phyloP scores from a whole-genome alignment of 1,139 yeast genomes.

The Lodderomyces parapsilosis region DNA sequence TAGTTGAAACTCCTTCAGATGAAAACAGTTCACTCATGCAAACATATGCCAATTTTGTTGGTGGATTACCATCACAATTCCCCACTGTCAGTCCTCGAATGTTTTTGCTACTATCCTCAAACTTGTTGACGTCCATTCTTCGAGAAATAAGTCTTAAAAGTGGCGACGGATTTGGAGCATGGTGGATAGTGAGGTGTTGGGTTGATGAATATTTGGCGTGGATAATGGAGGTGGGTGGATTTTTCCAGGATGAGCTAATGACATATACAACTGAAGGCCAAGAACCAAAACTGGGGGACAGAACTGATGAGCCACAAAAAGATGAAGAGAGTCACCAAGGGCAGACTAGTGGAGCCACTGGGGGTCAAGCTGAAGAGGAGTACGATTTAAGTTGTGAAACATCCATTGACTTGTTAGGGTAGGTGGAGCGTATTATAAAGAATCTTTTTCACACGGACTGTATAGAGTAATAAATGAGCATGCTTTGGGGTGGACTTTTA shows the following conservation, averaged over 20 bases:
- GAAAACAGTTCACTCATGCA: conserved; percentile 7
- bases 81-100: conserved; percentile 53
- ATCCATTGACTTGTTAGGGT: background rate
- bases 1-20: conserved; percentile 7
- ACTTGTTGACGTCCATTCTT: conserved; percentile 61
- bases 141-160: conserved; percentile 61
- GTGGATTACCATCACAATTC: conserved; percentile 47
- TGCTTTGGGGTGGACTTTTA: too few relatives aligned
- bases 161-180: conserved; percentile 65
- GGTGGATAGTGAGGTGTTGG: conserved; percentile 84
- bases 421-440: background rate
- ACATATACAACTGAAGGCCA: background rate
- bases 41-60: conserved; percentile 25
- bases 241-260: conserved; percentile 37
- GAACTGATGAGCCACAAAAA: background rate
- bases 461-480: background rate
- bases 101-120: conserved; percentile 53
- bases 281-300: background rate
- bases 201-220: conserved; percentile 70
- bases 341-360: background rate
- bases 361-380: background rate
- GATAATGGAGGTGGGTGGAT: conserved; percentile 71
- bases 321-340: background rate
- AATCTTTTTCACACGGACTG: background rate
- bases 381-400: background rate